phyloP scores from a whole-genome alignment of 2,329 filamentous ascomycete genomes.

The Macrophomina pseudophaseolina region DNA sequence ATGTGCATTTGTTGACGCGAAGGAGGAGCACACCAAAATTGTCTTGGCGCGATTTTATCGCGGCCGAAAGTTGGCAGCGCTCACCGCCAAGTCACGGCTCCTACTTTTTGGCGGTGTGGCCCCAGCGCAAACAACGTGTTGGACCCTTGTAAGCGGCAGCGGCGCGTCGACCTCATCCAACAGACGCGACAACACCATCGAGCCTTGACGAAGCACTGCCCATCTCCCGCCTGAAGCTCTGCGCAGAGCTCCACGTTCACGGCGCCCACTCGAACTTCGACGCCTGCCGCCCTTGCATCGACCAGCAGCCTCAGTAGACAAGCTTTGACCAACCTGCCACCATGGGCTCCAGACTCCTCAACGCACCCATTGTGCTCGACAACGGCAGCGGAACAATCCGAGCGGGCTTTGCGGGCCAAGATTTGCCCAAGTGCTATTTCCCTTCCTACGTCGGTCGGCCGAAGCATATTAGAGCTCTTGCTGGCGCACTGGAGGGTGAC shows the following conservation, averaged over 20 bases:
- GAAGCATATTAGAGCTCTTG: constrained; percentile 92
- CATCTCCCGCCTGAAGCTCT: neutral
- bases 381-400: constrained; percentile 98
- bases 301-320: constrained; percentile 4
- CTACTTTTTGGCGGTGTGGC: constrained; percentile 14
- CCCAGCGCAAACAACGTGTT: constrained; percentile 11
- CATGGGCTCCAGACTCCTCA: constrained; percentile 75
- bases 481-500: constrained; percentile 95
- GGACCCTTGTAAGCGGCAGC: constrained; percentile 20
- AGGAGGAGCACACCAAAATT: neutral
- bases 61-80: neutral
- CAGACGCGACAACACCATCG: constrained; percentile 20
- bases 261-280: neutral
- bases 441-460: constrained; percentile 96
- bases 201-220: constrained; percentile 2
- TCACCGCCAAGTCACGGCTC: neutral
- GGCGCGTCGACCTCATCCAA: constrained; percentile 21
- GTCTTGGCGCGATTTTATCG: constrained; percentile 16
- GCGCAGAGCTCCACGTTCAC: constrained; percentile 1
- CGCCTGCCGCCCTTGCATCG: constrained; percentile 15
- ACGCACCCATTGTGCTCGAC: constrained; percentile 97
- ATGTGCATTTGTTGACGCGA: constrained; percentile 5
- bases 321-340: constrained; percentile 2
- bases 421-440: constrained; percentile 95
- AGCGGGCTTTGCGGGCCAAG: constrained; percentile 94